Evolutionary conservation across 495 filamentous ascomycete species (phyloP), one percentile per base, ranked within the genome.

Genomic region (Neurospora cerealis): DNA sequence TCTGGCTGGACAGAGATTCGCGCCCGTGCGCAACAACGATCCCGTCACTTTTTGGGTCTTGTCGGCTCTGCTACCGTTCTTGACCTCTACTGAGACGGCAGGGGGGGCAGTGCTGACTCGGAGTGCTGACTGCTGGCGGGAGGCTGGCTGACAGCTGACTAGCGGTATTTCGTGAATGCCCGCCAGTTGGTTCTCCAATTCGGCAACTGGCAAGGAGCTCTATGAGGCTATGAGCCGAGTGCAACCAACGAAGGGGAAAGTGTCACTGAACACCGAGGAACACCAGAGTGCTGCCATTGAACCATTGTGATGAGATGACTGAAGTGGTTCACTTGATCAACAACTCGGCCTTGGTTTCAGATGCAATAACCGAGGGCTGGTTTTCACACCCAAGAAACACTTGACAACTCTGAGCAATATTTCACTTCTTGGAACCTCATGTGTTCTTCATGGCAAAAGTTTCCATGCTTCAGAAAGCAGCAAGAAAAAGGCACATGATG

Each of bases 1-100:
- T 78, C 74, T 74, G 78, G 77, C 75, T 77, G 24, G 48, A 60
- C 48, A 60, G 21, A 28, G 21, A 28, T 17, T 32, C 54, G 15
- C 54, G 54, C 54, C 54, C 28, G 54, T 62, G 54, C 54, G 54
- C 54, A 17, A 34, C 54, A 60, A 60, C 6, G 28, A 62, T 62
- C 28, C 54, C 28, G 54, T 62, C 54, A 62, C 54, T 62, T 62
- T 62, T 62, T 62, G 54, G 54, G 24, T 32, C 54, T 62, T 62
- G 54, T 62, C 54, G 54, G 54, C 54, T 62, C 28, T 32, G 24
- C 54, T 62, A 19, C 54, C 54, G 24, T 62, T 62, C 24, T 17
- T 32, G 24, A 32, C 48, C 24, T 62, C n/a, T 62, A 21, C 48
- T 62, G 48, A 62, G 54, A 62, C 24, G 54, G 15, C 54, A 62